phyloP scores from a whole-genome alignment of 345 rosid species.

The Laguncularia racemosa region DNA sequence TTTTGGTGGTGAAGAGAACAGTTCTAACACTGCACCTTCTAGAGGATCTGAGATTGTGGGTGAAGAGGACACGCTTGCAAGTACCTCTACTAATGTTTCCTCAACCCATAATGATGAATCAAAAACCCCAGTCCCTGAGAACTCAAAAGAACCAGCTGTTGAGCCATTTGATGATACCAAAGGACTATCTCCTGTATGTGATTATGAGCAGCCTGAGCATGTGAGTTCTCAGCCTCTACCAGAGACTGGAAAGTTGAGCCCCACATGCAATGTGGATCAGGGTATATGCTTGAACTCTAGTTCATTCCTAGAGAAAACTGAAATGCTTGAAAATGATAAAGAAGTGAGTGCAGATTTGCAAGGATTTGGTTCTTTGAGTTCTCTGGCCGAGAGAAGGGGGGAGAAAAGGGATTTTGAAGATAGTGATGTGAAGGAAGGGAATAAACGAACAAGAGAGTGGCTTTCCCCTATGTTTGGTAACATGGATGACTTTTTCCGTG shows the following conservation, averaged over 20 bases:
- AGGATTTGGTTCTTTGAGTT: slow-evolving; percentile 36
- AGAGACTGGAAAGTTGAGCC: slow-evolving; percentile 28
- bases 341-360: slow-evolving; percentile 30
- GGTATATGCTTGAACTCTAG: slow-evolving; percentile 49
- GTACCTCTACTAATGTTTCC: slow-evolving; percentile 22
- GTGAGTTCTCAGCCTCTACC: slow-evolving; percentile 61
- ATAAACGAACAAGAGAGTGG: slow-evolving; percentile 71
- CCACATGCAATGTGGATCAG: slow-evolving; percentile 25
- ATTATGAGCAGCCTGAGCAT: slow-evolving; percentile 22
- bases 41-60: slow-evolving; percentile 22
- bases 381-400: slow-evolving; percentile 53
- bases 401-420: slow-evolving; percentile 56
- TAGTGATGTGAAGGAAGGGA: slow-evolving; percentile 37
- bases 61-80: slow-evolving; percentile 27
- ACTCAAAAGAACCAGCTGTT: slow-evolving; percentile 18
- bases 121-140: slow-evolving; percentile 25
- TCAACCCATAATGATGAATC: slow-evolving; percentile 20
- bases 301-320: slow-evolving; percentile 50
- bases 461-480: slow-evolving; percentile 34
- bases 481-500: slow-evolving; percentile 19
- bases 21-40: slow-evolving; percentile 27
- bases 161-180: slow-evolving; percentile 22
- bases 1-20: slow-evolving; percentile 28
- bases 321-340: slow-evolving; percentile 28
- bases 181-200: slow-evolving; percentile 6